Base-by-base conservation (phyloP, 495 filamentous ascomycete genomes). In the Hypomontagnella monticulosa region DNA sequence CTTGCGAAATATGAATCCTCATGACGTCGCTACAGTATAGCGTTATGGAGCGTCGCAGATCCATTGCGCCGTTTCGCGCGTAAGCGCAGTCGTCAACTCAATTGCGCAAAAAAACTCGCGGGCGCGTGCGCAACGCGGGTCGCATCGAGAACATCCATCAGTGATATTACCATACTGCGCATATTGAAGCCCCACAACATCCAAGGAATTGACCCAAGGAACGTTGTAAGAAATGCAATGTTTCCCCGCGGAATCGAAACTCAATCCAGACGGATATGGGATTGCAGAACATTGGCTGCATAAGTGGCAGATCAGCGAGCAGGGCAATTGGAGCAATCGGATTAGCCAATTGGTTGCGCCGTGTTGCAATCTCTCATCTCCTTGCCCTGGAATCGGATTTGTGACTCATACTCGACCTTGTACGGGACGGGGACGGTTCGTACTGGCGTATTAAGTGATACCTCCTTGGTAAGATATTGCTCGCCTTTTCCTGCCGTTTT, bases 281-380 rank as follows among this genome's bases (percentile, higher is more conserved):
- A 27, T 38, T 9, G 18, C 9, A 23, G 38, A 44, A 44, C 37
- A 63, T 27, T 27, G 23, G 23, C 23, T 27, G 6, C 23, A 27
- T 27, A 27, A 27, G 23, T 37, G 52, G 51, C 16, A 14, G n/a
- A 49, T 67, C 44, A 33, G 34, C 46, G 18, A 46, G 27, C 16
- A 30, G 19, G 52, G 49, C 27, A 60, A 48, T 59, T 66, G 40
- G 48, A 55, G 58, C 71, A 69, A 71, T 73, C 68, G 56, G 54
- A 69, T 63, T 40, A 43, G 40, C 37, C 71, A 73, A 73, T 73
- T 69, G 63, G 23, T n/a, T 38, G 23, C 49, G 18, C 32, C 34
- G 32, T 20, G 46, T 57, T 36, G 46, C 48, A 62, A 61, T 47
- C 18, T 63, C 48, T 47, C 40, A 44, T 43, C 41, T 53, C 54